Base-by-base conservation (phyloP, 2,329 filamentous ascomycete species). In the Endocalyx cinctus region DNA sequence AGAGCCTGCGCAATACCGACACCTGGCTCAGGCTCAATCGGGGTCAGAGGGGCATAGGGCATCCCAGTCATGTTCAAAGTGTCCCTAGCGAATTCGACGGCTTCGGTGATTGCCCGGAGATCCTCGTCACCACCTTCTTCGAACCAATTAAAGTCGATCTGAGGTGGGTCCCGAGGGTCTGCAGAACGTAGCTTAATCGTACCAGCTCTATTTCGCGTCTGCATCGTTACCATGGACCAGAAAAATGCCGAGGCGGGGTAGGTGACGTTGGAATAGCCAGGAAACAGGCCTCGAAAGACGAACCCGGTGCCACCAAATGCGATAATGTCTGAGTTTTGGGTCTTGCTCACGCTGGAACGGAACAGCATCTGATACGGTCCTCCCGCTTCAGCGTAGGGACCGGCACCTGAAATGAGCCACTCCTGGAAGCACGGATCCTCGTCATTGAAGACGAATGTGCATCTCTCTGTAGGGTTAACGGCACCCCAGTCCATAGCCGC, bases 361-460 rank as follows among this genome's bases (percentile, higher is more conserved):
- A 19, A 36, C 8, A 15, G n/a, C 19, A 36, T 32, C 15, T 22
- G 11, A 5, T 32, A 11, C n/a, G 34, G 29, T 11, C 28, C 34
- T 4, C 29, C 34, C 12, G 17, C 34, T 6, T 33, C 19, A 13
- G 20, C n/a, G 20, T 23, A 23, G 8, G 20, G 20, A 23, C 20
- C 20, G 8, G 8, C 8, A n/a, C 20, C 20, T 8, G 20, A 8
- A n/a, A n/a, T n/a, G 20, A 23, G 20, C 20, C 20, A 23, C n/a
- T 23, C 20, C n/a, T 23, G 20, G 20, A 8, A 23, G 20, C 20
- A 23, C 8, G 20, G 20, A n/a, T 23, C 20, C 20, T 58, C 66
- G 12, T 74, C 74, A 12, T 79, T 71, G 27, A 72, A 74, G 0
- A 71, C 72, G 3, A 74, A 23, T 8, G 20, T 23, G n/a, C 20